Percentiles rank a stretch among this genome's conserved stretches.
Evolutionary conservation across 257 asterid genomes (phyloP).

Genomic region (Jacaranda mimosifolia): DNA sequence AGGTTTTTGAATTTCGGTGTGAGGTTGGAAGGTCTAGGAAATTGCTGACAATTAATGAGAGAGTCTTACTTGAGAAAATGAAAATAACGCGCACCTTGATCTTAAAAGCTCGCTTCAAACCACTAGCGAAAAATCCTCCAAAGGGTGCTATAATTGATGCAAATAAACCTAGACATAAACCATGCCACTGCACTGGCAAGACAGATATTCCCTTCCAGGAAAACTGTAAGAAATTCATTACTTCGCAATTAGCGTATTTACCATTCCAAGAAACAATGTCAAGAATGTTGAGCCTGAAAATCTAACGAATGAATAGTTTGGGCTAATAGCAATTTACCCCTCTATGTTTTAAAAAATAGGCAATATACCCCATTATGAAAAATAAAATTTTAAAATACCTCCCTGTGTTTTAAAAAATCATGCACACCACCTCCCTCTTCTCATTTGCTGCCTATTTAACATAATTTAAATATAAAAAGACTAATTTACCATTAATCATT

Average conservation of each 20-base stretch:
- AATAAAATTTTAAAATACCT: too few species aligned
- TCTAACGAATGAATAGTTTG: too few species aligned
- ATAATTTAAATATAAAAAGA: too few species aligned
- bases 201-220: slow-evolving; percentile 72
- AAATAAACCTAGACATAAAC: slow-evolving; percentile 73
- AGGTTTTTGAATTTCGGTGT: too few species aligned
- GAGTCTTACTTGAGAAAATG: background rate
- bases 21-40: background rate
- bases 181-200: slow-evolving; percentile 88
- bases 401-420: too few species aligned
- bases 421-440: too few species aligned
- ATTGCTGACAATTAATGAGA: background rate
- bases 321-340: too few species aligned
- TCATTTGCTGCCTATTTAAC: too few species aligned
- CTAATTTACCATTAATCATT: too few species aligned
- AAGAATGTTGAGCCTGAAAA: too few species aligned
- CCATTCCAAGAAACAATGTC: background rate
- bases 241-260: background rate
- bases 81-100: slow-evolving; percentile 61
- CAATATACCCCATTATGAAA: too few species aligned
- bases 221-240: slow-evolving; percentile 49
- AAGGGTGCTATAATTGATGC: slow-evolving; percentile 93
- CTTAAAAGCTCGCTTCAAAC: slow-evolving; percentile 90
- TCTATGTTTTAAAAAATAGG: too few species aligned
- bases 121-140: slow-evolving; percentile 96